Conservation (phyloP, 2,329 filamentous ascomycete species). For the Colletotrichum coccodes region DNA sequence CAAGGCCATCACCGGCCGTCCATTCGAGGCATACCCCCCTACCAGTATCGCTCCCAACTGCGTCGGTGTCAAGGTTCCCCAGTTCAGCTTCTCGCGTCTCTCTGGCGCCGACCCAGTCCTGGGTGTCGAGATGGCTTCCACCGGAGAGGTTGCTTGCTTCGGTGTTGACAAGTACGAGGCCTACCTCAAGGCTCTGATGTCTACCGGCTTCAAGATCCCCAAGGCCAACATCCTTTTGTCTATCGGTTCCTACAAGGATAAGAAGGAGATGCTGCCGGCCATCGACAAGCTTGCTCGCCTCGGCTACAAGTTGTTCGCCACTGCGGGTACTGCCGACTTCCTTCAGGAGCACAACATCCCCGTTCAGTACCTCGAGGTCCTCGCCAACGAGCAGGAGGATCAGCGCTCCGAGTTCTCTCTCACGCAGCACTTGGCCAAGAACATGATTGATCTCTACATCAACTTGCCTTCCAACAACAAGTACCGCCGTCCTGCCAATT, state of each 20-base stretch:
- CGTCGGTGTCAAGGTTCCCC: constrained; percentile 96
- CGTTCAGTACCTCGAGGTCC: constrained; percentile 92
- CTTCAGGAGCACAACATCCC: constrained; percentile 91
- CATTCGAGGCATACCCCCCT: constrained; percentile 84
- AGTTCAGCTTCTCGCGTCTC: constrained; percentile 98
- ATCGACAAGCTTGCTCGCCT: constrained; percentile 89
- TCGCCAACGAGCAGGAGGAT: constrained; percentile 80
- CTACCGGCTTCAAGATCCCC: constrained; percentile 95
- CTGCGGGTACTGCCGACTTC: constrained; percentile 96
- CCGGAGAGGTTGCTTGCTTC: constrained; percentile 97
- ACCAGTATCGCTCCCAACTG: constrained; percentile 81
- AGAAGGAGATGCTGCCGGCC: constrained; percentile 95
- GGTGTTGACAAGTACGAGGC: constrained; percentile 96
- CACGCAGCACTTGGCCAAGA: constrained; percentile 95
- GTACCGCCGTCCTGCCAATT: constrained; percentile 95
- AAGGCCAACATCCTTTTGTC: constrained; percentile 96
- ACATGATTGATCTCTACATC: constrained; percentile 98
- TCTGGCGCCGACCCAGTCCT: constrained; percentile 96
- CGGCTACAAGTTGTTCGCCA: constrained; percentile 96
- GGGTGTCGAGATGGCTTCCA: constrained; percentile 99
- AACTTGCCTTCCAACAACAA: constrained; percentile 99
- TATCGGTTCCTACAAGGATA: constrained; percentile 97
- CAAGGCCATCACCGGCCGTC: constrained; percentile 90
- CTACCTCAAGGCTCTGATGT: constrained; percentile 94
- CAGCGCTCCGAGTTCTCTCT: constrained; percentile 97